Evolutionary conservation across 2,329 filamentous ascomycete genomes (phyloP), one percentile per base, ranked within the genome.

Genomic region (Aspergillus awamori): DNA sequence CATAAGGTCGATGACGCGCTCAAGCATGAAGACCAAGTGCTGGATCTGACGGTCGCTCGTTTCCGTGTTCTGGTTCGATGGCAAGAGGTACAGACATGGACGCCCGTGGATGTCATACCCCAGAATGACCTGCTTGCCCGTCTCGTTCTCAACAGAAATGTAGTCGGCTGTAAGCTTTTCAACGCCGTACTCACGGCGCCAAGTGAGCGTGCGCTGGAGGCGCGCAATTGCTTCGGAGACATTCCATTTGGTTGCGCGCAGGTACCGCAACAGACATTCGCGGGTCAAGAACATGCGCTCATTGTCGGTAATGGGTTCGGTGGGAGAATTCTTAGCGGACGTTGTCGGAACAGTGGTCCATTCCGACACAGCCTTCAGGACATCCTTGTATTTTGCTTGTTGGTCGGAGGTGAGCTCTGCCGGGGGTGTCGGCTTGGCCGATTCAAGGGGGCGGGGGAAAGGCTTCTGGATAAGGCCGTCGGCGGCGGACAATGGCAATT

Each of bases 11-110:
- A 97, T 87, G 36, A 91, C 88, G 39, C 92, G 86, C 81, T 99
- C 95, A 45, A 98, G 80, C 93, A 98, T 97, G 81, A 90, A 99
- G 56, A 97, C 93, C 63, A 99, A 81, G 76, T 98, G 93, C 78
- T 99, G 89, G 58, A 97, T 88, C 80, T 98, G 95, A 69, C 92
- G 86, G 39, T 93, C 91, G 63, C 88, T 90, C 59, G 88, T 85
- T 68, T 96, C 89, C 1, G 95, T 98, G 82, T 99, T 99, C 80
- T 99, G 95, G 67, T 89, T 88, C 33, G 89, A 91, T 1, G 95
- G 95, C 74, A 90, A 89, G 62, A 99, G 85, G 79, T 97, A 97
- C 71, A 95, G 87, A 76, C 93, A 97, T 2, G 93, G 92, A n/a
- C 94, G 84, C 53, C 85, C 90, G 63, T 92, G 82, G 61, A 89